Evolutionary conservation across 2,329 filamentous ascomycete genomes (phyloP).

Genomic region (Cucurbitaria berberidis): DNA sequence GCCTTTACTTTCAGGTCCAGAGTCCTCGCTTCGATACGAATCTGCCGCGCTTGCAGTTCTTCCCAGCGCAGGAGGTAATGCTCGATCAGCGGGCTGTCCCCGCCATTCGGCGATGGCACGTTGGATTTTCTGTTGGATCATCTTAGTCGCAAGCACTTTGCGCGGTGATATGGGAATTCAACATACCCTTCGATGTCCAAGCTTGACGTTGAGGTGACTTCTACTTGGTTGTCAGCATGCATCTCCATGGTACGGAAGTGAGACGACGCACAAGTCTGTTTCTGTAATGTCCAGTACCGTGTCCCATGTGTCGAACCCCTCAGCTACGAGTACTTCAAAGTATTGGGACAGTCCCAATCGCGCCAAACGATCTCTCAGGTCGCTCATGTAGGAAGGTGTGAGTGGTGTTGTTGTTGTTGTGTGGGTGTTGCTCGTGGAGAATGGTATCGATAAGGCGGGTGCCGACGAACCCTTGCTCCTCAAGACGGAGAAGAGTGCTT

Average conservation of each 20-base stretch:
- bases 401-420: constrained; percentile 8
- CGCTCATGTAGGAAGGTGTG: constrained; percentile 61
- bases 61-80: constrained; percentile 48
- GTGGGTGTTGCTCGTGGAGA: constrained; percentile 8
- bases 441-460: constrained; percentile 7
- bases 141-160: constrained; percentile 6
- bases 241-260: constrained; percentile 12
- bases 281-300: constrained; percentile 84
- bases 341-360: constrained; percentile 82
- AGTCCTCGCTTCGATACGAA: constrained; percentile 60
- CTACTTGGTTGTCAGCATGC: constrained; percentile 50
- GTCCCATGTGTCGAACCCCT: constrained; percentile 86
- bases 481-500: background rate
- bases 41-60: constrained; percentile 62
- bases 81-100: constrained; percentile 55
- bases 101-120: constrained; percentile 77
- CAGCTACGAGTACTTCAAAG: constrained; percentile 72
- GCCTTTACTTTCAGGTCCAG: constrained; percentile 56
- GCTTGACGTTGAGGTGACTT: constrained; percentile 76
- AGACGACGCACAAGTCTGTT: constrained; percentile 71
- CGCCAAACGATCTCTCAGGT: constrained; percentile 70
- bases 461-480: background rate
- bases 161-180: background rate
- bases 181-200: constrained; percentile 79
- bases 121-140: constrained; percentile 71